Conservation (phyloP, 1,284 basidiomycete species). For the Tilletia setariae region DNA sequence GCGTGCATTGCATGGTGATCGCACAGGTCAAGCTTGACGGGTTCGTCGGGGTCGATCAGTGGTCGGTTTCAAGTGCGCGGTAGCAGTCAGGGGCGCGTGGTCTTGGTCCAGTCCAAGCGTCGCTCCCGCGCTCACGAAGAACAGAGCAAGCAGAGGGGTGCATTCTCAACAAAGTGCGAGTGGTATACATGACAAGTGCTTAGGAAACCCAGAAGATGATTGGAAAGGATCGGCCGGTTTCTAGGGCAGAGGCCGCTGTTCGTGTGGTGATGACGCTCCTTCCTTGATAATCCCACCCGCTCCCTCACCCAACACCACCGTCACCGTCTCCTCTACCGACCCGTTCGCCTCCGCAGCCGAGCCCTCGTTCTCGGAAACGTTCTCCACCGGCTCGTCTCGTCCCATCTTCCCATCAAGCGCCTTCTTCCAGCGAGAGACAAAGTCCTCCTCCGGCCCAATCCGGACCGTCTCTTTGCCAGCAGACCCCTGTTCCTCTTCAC, state of each 20-base stretch:
- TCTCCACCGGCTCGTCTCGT: neutral
- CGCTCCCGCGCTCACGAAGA: no score
- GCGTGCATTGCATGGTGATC: no score
- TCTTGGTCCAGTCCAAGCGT: no score
- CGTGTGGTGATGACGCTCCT: neutral
- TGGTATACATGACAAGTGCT: no score
- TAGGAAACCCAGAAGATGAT: no score
- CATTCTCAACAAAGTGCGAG: no score
- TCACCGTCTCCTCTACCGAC: neutral
- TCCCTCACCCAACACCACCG: neutral
- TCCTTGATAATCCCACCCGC: slow-evolving; percentile 1
- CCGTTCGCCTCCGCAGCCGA: neutral
- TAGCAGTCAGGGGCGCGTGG: no score
- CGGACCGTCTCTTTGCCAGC: neutral
- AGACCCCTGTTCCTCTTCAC: neutral
- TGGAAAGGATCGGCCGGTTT: neutral
- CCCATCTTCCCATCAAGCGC: no score
- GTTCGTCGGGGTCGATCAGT: no score
- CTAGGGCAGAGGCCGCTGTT: neutral
- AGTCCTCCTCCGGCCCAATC: neutral
- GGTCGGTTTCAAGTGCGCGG: no score
- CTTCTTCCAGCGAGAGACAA: neutral
- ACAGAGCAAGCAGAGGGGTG: no score
- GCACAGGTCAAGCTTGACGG: no score
- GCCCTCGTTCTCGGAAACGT: neutral